phyloP scores from a whole-genome alignment of 192 early-diverging fungal species.

The Coemansia sp. region DNA sequence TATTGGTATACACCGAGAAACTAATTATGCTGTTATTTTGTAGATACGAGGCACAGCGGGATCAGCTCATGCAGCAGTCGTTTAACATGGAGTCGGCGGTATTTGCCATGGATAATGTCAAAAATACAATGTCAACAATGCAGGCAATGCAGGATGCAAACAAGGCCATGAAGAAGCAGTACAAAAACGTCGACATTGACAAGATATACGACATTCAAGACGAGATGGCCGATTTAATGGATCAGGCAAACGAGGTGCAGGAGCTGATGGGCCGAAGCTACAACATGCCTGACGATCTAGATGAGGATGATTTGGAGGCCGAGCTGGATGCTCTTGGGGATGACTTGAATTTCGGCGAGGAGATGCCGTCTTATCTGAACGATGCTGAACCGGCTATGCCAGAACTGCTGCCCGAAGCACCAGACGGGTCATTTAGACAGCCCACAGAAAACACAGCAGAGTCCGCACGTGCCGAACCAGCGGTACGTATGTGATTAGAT shows the following conservation, averaged over 20 bases:
- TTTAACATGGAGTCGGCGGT: slow-evolving; percentile 99
- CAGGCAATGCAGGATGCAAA: slow-evolving; percentile 97
- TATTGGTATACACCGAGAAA: neutral
- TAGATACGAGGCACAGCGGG: slow-evolving; percentile 82
- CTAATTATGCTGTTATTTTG: neutral
- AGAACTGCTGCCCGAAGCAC: slow-evolving; percentile 42
- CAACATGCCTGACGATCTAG: slow-evolving; percentile 90
- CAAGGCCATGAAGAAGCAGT: slow-evolving; percentile 93
- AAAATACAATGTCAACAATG: slow-evolving; percentile 93
- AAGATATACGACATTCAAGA: slow-evolving; percentile 94
- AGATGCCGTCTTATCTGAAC: slow-evolving; percentile 40
- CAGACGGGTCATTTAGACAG: slow-evolving; percentile 18
- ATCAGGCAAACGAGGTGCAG: slow-evolving; percentile 96
- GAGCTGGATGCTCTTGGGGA: slow-evolving; percentile 97
- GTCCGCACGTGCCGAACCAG: slow-evolving; percentile 22
- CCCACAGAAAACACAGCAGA: slow-evolving; percentile 17
- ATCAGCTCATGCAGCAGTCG: slow-evolving; percentile 92
- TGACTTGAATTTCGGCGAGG: slow-evolving; percentile 70
- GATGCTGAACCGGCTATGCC: slow-evolving; percentile 28
- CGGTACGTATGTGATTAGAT: slow-evolving; percentile 31
- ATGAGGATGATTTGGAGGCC: slow-evolving; percentile 97
- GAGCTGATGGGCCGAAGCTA: slow-evolving; percentile 91
- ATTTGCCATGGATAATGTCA: slow-evolving; percentile 92
- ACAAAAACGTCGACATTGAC: slow-evolving; percentile 91
- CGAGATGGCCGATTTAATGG: slow-evolving; percentile 97